These are phyloP conservation scores for Blastobotrys elegans DNA, from an alignment of 1,139 yeast species.

Conservation along the genomic window DNA sequence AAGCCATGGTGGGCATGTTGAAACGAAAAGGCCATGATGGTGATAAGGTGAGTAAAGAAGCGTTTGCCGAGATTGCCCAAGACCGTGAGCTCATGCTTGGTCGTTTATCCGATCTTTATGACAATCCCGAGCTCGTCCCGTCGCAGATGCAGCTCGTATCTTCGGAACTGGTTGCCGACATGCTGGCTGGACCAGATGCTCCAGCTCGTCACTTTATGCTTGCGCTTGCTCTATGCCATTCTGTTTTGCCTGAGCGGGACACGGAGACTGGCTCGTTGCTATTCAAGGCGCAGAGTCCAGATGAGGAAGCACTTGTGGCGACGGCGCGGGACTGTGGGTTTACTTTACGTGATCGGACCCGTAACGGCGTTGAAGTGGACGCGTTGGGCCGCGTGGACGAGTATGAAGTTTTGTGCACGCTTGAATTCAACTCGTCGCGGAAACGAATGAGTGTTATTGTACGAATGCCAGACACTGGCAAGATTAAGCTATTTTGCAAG, in stretches of 20 bases:
- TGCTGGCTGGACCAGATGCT: conserved; percentile 42
- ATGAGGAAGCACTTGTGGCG: conserved; percentile 90
- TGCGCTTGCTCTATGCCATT: conserved; percentile 85
- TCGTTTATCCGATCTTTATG: conserved; percentile 43
- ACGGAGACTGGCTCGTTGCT: conserved; percentile 47
- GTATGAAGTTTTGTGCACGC: conserved; percentile 64
- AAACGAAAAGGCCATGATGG: conserved; percentile 80
- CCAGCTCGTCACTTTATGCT: conserved; percentile 55
- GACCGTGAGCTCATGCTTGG: conserved; percentile 65
- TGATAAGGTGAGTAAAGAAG: conserved; percentile 47
- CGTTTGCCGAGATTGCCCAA: conserved; percentile 43
- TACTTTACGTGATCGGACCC: conserved; percentile 67
- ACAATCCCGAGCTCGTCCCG: conserved; percentile 56
- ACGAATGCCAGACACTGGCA: conserved; percentile 48
- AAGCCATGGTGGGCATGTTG: conserved; percentile 86
- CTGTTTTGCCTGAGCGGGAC: conserved; percentile 67
- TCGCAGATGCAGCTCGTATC: conserved; percentile 44
- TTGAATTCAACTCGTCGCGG: conserved; percentile 86
- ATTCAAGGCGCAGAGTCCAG: conserved; percentile 96
- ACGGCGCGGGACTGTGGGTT: conserved; percentile 92
- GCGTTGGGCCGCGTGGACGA: conserved; percentile 67
- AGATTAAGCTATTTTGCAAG: conserved; percentile 63
- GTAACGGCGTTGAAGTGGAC: conserved; percentile 61
- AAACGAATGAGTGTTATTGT: conserved; percentile 96
- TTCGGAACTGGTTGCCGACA: conserved; percentile 24